Percentiles rank a stretch among this genome's conserved stretches.
phyloP scores from a whole-genome alignment of 2,329 filamentous ascomycete species.

The Trichoderma sp. region DNA sequence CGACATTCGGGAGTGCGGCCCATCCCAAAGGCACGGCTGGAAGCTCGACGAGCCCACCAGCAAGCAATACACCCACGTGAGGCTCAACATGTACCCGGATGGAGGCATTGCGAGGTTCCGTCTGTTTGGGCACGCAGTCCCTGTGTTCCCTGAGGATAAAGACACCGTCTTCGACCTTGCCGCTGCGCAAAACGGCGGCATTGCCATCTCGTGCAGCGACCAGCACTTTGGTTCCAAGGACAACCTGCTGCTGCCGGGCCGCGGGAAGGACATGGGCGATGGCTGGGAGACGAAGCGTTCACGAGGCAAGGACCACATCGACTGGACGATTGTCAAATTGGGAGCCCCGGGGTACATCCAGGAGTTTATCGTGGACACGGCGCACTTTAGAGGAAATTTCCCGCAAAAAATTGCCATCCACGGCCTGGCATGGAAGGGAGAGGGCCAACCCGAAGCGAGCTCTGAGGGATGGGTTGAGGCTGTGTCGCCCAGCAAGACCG shows the following conservation, averaged over 20 bases:
- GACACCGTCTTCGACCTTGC: conserved; percentile 70
- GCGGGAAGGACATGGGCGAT: conserved; percentile 82
- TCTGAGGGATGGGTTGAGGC: conserved; percentile 64
- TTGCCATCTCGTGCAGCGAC: conserved; percentile 73
- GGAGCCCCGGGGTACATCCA: conserved; percentile 63
- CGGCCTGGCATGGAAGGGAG: conserved; percentile 52
- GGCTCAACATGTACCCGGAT: conserved; percentile 81
- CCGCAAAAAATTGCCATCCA: conserved; percentile 72
- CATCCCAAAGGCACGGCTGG: conserved; percentile 72
- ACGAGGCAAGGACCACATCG: conserved; percentile 66
- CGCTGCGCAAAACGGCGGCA: conserved; percentile 73
- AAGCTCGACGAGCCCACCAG: conserved; percentile 55
- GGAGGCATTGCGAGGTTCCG: conserved; percentile 79
- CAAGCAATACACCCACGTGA: conserved; percentile 74
- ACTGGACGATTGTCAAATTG: conserved; percentile 77
- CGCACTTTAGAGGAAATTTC: conserved; percentile 80
- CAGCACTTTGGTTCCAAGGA: conserved; percentile 82
- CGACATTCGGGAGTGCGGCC: conserved; percentile 66
- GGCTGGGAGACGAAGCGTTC: conserved; percentile 83
- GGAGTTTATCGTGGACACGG: conserved; percentile 72
- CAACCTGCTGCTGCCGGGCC: conserved; percentile 73
- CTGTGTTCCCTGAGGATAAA: conserved; percentile 67
- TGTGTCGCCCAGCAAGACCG: conserved; percentile 63
- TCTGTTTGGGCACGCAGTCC: conserved; percentile 71
- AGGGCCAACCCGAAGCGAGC: conserved; percentile 53